Evolutionary conservation across 768 basidiomycete genomes (phyloP), one percentile per base, ranked within the genome.

Genomic region (Podaxis carcinomalis): DNA sequence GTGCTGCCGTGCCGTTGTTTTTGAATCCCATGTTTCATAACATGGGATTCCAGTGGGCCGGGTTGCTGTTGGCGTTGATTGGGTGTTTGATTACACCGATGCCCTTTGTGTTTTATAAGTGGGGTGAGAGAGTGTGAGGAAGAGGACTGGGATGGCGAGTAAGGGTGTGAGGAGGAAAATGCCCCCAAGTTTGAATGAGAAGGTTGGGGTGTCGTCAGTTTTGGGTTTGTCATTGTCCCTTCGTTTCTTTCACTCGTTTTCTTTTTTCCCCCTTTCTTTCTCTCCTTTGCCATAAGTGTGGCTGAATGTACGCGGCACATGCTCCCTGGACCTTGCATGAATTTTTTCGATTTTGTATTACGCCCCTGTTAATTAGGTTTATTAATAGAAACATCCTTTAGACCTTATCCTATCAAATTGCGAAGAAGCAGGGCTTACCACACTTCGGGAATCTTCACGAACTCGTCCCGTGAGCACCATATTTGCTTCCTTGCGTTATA

Each of bases 51-150:
- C 77, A 78, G 63, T 78, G 65, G 14, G 76, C 75, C 14, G 75
- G 75, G 5, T 62, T 77, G 36, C 63, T 78, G 23, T 67, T 78
- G 6, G 77, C 76, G 4, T 58, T 75, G 7, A 62, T 76, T 9
- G 66, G 72, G 7, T 65, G 70, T 2, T 67, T 64, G 4, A 76
- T 78, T 42, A 68, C 67, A 13, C 77, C 77, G 7, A 77, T 78
- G 56, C 75, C 77, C 13, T 79, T 77, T 58, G 63, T 79, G 10
- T 78, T 79, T 58, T 78, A 69, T 52, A 63, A 64, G 51, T 74
- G 73, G 63, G 83, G 83, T 3, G 73, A 75, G 73, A 75, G 27
- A 62, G 50, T 35, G 80, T 85, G 50, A 70, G 84, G 55, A 44
- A 40, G 51, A 51, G 58, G 13, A 65, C 63, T 60, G 58, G 44